phyloP scores from a whole-genome alignment of 2,329 filamentous ascomycete species.

The Conoideocrella luteorostrata region DNA sequence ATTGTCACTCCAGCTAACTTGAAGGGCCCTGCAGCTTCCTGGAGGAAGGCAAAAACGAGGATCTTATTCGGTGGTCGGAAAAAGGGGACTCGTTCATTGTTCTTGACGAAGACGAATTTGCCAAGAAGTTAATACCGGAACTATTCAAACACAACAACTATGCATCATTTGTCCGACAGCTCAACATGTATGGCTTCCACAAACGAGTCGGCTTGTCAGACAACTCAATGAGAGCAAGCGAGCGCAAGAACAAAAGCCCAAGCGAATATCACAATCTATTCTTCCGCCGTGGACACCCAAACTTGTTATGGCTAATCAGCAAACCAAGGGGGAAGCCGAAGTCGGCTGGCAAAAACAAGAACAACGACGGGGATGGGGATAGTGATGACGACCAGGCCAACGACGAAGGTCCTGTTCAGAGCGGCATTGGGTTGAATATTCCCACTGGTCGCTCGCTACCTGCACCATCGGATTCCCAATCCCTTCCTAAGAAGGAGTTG shows the following conservation, averaged over 20 bases:
- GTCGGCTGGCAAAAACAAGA: constrained; percentile 49
- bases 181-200: constrained; percentile 98
- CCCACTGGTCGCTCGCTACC: constrained; percentile 28
- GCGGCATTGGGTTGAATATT: constrained; percentile 14
- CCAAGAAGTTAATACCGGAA: constrained; percentile 91
- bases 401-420: constrained; percentile 38
- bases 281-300: constrained; percentile 87
- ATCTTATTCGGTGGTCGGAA: constrained; percentile 94
- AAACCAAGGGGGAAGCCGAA: constrained; percentile 70
- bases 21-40: constrained; percentile 67
- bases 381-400: constrained; percentile 64
- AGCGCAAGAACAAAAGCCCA: constrained; percentile 94
- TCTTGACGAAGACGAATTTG: constrained; percentile 95
- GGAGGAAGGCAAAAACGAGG: constrained; percentile 86
- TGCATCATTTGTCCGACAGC: constrained; percentile 87
- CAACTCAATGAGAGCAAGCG: constrained; percentile 95
- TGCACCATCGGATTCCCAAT: constrained; percentile 36
- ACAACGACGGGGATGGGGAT: constrained; percentile 6
- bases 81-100: constrained; percentile 96
- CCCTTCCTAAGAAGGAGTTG: constrained; percentile 65
- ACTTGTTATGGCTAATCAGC: constrained; percentile 91
- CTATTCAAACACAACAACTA: constrained; percentile 99
- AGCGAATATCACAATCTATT: constrained; percentile 98
- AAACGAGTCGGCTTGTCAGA: constrained; percentile 91
- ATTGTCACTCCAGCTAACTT: not conserved